Percentiles rank a stretch among this genome's conserved stretches.
phyloP scores from a whole-genome alignment of 768 basidiomycete species.

The Pisolithus orientalis region DNA sequence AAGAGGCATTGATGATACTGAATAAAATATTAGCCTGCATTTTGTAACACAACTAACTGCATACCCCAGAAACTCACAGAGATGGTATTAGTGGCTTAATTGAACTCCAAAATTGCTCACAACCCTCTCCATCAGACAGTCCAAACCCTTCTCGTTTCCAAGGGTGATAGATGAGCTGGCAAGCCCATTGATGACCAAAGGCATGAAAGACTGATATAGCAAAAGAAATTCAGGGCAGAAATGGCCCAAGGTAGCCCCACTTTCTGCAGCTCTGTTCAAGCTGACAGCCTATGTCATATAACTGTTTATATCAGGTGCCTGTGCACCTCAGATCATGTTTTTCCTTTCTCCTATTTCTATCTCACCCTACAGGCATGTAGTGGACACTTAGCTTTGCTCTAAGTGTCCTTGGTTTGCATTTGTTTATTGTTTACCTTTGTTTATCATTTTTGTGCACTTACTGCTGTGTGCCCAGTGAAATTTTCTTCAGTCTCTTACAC shows the following conservation, averaged over 20 bases:
- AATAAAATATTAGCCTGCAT: slow-evolving; percentile 9
- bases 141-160: slow-evolving; percentile 20
- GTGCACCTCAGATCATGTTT: too few relatives aligned
- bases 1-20: slow-evolving; percentile 24
- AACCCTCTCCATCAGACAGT: slow-evolving; percentile 23
- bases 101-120: slow-evolving; percentile 21
- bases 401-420: too few relatives aligned
- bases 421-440: too few relatives aligned
- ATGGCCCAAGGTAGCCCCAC: slow-evolving; percentile 2
- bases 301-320: too few relatives aligned
- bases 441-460: too few relatives aligned
- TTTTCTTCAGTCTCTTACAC: too few relatives aligned
- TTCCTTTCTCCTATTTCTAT: too few relatives aligned
- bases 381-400: too few relatives aligned
- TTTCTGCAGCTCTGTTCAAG: slow-evolving; percentile 14
- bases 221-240: slow-evolving; percentile 18
- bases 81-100: slow-evolving; percentile 14
- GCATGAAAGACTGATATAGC: slow-evolving; percentile 31
- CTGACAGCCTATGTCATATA: slow-evolving; percentile 24
- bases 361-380: too few relatives aligned
- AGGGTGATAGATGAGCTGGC: slow-evolving; percentile 32
- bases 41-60: background rate
- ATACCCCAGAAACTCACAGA: slow-evolving; percentile 14
- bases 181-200: slow-evolving; percentile 29
- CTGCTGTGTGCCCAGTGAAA: too few relatives aligned